Percentiles rank a stretch among this genome's conserved stretches.
These are phyloP conservation scores for Trichopus zeylanicus DNA, from an alignment of 116 monocot genomes.

Conservation along the genomic window DNA sequence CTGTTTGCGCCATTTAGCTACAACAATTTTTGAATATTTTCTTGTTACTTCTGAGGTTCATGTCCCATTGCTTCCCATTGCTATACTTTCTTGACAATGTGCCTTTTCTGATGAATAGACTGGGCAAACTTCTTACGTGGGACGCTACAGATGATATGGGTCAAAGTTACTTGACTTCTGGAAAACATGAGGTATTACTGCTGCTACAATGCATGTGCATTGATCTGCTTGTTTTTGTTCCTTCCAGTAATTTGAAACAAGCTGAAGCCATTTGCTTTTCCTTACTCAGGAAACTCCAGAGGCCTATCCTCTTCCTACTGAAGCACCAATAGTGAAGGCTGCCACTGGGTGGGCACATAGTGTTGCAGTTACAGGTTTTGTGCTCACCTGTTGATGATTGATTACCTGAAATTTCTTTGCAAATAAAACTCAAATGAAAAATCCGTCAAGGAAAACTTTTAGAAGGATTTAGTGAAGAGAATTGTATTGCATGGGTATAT, in stretches of 20 bases:
- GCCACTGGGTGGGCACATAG: slow-evolving; percentile 99
- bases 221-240: neutral
- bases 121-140: slow-evolving; percentile 89
- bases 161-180: slow-evolving; percentile 84
- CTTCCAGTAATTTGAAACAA: neutral
- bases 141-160: slow-evolving; percentile 89
- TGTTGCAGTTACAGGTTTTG: slow-evolving; percentile 71
- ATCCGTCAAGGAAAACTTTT: too few relatives aligned
- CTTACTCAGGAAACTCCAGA: slow-evolving; percentile 72
- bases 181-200: slow-evolving; percentile 81
- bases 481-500: too few relatives aligned
- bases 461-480: too few relatives aligned
- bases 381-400: neutral
- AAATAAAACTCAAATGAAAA: neutral
- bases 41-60: too few relatives aligned
- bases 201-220: neutral
- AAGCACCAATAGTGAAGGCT: slow-evolving; percentile 51
- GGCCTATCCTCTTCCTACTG: slow-evolving; percentile 68
- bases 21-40: too few relatives aligned
- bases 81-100: neutral
- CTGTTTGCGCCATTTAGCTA: too few relatives aligned
- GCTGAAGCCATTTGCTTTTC: neutral
- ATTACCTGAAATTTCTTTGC: neutral
- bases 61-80: too few relatives aligned
- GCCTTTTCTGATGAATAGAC: slow-evolving; percentile 37